Evolutionary conservation across 768 basidiomycete species (phyloP).

Genomic region (Termitomyces sp.): DNA sequence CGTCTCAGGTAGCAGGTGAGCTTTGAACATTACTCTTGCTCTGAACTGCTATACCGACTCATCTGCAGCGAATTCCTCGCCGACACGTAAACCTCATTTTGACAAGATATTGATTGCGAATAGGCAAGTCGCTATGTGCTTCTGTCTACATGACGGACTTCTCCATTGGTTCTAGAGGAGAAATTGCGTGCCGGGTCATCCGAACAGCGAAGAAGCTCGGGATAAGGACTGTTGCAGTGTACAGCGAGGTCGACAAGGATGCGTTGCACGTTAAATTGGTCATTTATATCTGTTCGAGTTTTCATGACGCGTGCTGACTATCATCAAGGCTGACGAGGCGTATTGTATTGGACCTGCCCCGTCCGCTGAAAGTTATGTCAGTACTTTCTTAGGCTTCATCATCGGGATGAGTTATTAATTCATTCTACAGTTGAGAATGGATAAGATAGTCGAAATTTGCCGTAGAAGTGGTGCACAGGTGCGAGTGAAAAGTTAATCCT

Average conservation of each 20-base stretch:
- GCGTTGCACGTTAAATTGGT: constrained; percentile 82
- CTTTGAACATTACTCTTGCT: background rate
- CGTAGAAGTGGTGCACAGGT: constrained; percentile 82
- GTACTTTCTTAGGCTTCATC: constrained; percentile 21
- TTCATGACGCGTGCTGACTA: background rate
- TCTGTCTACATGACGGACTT: constrained; percentile 22
- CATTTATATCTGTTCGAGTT: constrained; percentile 8
- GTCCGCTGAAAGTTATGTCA: constrained; percentile 83
- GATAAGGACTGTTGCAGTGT: constrained; percentile 89
- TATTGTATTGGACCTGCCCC: constrained; percentile 91
- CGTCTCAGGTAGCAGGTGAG: background rate
- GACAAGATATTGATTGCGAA: constrained; percentile 23
- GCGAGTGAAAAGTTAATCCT: constrained; percentile 4
- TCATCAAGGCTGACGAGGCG: constrained; percentile 73
- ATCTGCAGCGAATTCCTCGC: constrained; percentile 19
- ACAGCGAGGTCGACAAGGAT: constrained; percentile 79
- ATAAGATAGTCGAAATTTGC: constrained; percentile 85
- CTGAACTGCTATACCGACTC: background rate
- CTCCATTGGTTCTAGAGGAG: constrained; percentile 51
- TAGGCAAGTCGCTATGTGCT: constrained; percentile 18
- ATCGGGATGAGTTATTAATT: background rate
- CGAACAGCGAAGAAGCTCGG: constrained; percentile 85
- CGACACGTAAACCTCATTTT: constrained; percentile 23
- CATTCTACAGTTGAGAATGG: constrained; percentile 61
- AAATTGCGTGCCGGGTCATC: constrained; percentile 94